Conservation (phyloP, 495 filamentous ascomycete genomes). For the Amphirosellinia nigrospora region DNA sequence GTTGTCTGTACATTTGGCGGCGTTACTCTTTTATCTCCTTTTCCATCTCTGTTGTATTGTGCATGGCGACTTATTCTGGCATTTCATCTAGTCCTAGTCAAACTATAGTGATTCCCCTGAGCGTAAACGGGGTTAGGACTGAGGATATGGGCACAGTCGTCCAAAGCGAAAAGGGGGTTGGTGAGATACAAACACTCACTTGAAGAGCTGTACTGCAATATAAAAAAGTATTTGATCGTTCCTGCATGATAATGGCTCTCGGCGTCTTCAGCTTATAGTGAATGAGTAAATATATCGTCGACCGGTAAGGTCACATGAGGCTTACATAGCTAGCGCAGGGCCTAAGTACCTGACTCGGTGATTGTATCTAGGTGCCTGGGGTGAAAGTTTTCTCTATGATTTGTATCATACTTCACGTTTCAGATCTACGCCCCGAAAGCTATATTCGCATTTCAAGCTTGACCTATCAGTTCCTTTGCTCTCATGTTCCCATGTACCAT, state of each 20-base stretch:
- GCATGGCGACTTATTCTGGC: conserved; percentile 19
- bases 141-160: conserved; percentile 7
- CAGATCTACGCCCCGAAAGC: too few species aligned
- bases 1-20: conserved; percentile 25
- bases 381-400: too few species aligned
- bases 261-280: background rate
- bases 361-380: too few species aligned
- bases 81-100: background rate
- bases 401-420: too few species aligned
- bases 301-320: too few species aligned
- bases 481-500: too few species aligned
- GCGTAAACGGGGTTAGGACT: background rate
- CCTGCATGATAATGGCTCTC: background rate
- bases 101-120: conserved; percentile 1
- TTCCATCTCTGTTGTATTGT: conserved; percentile 9
- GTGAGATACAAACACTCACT: conserved; percentile 19
- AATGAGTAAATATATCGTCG: too few species aligned
- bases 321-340: too few species aligned
- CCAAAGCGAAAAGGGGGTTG: background rate
- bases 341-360: background rate
- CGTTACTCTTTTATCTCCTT: conserved; percentile 7
- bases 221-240: conserved; percentile 28
- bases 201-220: conserved; percentile 22
- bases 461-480: too few species aligned
- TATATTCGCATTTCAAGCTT: too few species aligned